These are phyloP conservation scores for Lentinula aciculospora DNA, from an alignment of 768 basidiomycete genomes.

Conservation along the genomic window DNA sequence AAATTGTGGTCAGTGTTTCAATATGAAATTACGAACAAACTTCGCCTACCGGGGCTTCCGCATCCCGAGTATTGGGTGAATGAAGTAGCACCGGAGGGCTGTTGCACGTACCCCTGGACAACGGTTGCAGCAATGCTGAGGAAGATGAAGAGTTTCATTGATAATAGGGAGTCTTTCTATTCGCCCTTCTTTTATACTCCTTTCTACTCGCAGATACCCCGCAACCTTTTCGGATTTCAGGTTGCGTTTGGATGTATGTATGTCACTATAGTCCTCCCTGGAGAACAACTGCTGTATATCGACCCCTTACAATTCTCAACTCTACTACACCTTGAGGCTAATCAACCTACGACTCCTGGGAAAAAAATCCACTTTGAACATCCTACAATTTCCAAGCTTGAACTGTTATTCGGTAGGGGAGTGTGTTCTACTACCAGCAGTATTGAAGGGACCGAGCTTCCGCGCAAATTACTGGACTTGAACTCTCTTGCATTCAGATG, in stretches of 20 bases:
- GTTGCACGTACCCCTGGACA: slow-evolving; percentile 45
- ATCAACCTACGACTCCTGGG: too few species aligned
- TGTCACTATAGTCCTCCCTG: not conserved
- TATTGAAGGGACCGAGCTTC: too few species aligned
- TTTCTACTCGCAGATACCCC: not conserved
- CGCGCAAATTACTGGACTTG: too few species aligned
- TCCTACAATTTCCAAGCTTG: too few species aligned
- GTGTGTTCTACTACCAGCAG: too few species aligned
- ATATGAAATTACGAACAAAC: not conserved
- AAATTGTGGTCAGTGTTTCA: not conserved
- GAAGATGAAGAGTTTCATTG: not conserved
- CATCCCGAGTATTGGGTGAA: slow-evolving; percentile 56
- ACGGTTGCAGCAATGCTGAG: not conserved
- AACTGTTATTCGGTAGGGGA: too few species aligned
- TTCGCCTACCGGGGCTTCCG: slow-evolving; percentile 38
- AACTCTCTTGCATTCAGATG: too few species aligned
- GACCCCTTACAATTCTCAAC: too few species aligned
- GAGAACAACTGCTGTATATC: too few species aligned
- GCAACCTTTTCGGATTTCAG: not conserved
- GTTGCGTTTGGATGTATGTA: not conserved
- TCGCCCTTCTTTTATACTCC: not conserved
- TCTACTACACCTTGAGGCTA: too few species aligned
- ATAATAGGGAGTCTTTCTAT: too few species aligned
- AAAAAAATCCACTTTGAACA: too few species aligned
- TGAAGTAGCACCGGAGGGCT: slow-evolving; percentile 42